Conservation (phyloP, 2,329 filamentous ascomycete genomes). For the Phialophora chinensis region DNA sequence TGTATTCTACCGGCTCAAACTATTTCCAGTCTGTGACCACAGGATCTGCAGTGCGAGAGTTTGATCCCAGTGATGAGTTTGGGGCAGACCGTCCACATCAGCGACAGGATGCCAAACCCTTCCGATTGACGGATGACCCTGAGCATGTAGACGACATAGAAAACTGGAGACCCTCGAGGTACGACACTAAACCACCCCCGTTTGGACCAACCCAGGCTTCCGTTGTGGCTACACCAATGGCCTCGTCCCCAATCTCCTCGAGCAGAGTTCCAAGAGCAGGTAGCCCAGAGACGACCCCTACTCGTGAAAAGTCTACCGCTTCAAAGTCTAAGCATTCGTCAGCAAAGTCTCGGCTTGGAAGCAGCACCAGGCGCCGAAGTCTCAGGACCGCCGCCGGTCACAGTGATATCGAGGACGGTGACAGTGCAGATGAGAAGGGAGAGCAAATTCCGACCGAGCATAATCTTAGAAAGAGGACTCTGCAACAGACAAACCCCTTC, state of each 20-base stretch:
- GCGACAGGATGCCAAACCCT: background rate
- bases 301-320: background rate
- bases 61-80: background rate
- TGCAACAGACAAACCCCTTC: conserved; percentile 32
- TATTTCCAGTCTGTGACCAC: background rate
- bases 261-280: background rate
- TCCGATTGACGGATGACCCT: background rate
- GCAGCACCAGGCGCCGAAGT: background rate
- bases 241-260: background rate
- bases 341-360: background rate
- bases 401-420: background rate
- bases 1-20: conserved; percentile 1
- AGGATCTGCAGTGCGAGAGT: background rate
- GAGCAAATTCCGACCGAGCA: background rate
- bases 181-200: conserved; percentile 13
- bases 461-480: conserved; percentile 30
- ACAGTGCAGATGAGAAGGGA: conserved; percentile 3
- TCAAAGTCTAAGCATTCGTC: background rate
- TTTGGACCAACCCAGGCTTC: background rate
- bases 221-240: background rate
- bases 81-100: background rate
- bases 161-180: conserved; percentile 7
- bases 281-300: background rate
- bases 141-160: background rate
- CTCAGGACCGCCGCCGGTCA: background rate